Base-by-base conservation (phyloP, 768 basidiomycete species). In the Leccinum variicolor region DNA sequence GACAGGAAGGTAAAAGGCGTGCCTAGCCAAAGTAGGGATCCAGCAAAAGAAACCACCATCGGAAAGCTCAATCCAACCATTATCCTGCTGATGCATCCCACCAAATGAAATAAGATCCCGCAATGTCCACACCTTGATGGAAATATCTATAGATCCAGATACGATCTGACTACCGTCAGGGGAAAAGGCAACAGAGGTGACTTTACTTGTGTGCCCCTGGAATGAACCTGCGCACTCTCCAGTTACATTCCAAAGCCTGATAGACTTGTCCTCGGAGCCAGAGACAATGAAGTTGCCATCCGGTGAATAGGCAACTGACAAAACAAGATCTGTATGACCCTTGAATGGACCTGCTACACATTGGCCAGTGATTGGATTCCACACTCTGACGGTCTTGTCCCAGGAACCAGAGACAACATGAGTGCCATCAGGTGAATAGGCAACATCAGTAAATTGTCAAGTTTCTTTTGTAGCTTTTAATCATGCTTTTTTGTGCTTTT, bases 331-430 rank as follows among this genome's bases (percentile, higher is more conserved):
- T 63, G 56, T 60, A 28, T 73, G 66, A 11, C 65, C 66, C 9
- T 61, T 25, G 17, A 65, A 48, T 50, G 64, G 64, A 54, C 60
- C 65, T 55, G 36, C 59, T 46, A 69, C 15, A 59, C 59, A 54
- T 23, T 59, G 49, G 19, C 69, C 55, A 61, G 59, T 56, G 25
- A 1, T 6, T 34, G 50, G 13, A 50, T 62, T 28, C 68, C 68
- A 69, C 13, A 69, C 8, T 46, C 63, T 66, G 10, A 73, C 43
- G 0, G 62, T 67, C 39, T 54, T 62, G 54, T 74, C 69, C 6
- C 29, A 1, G 7, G 68, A 69, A 10, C 67, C 67, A 54, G 70
- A 69, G 31, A 60, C 62, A 36, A 75, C 51, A 2, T 54, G 45
- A 26, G 17, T 60, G 0, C 62, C 56, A 61, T 65, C 49, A 33